Conservation (phyloP, 2,329 filamentous ascomycete species). For the Phialophora expanda region DNA sequence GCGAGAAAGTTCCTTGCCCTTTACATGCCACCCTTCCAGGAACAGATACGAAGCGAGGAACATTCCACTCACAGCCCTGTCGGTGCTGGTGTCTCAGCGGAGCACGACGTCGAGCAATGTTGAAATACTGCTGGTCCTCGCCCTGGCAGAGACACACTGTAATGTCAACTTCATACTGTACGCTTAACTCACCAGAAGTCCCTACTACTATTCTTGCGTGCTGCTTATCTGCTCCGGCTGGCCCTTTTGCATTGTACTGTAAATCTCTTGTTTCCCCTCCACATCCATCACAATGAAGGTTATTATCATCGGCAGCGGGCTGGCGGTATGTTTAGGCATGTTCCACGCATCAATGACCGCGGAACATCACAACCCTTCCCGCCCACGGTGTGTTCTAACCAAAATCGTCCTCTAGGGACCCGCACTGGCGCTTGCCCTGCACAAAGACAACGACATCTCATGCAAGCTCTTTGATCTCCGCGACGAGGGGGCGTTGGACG, state of each 20-base stretch:
- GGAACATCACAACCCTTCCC: neutral
- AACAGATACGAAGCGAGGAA: neutral
- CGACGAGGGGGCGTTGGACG: slow-evolving; percentile 52
- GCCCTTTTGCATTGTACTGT: neutral
- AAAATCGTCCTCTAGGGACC: slow-evolving; percentile 28
- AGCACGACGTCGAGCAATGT: neutral
- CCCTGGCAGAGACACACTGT: neutral
- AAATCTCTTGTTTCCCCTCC: too few relatives aligned
- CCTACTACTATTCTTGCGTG: neutral
- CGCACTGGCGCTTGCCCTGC: slow-evolving; percentile 61
- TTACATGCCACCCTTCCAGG: neutral
- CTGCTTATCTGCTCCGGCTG: neutral
- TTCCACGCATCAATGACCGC: neutral
- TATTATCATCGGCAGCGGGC: slow-evolving; percentile 26
- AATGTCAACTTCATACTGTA: neutral
- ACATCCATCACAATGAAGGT: slow-evolving; percentile 22
- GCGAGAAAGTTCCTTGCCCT: neutral
- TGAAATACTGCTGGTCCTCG: neutral
- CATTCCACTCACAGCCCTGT: neutral
- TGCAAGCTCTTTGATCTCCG: slow-evolving; percentile 60
- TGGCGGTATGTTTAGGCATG: slow-evolving; percentile 13
- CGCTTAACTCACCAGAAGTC: neutral
- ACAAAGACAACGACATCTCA: slow-evolving; percentile 54
- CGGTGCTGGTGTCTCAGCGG: neutral
- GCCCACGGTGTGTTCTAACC: neutral